phyloP scores from a whole-genome alignment of 129 eudicot genomes.

The Tanacetum coccineum region DNA sequence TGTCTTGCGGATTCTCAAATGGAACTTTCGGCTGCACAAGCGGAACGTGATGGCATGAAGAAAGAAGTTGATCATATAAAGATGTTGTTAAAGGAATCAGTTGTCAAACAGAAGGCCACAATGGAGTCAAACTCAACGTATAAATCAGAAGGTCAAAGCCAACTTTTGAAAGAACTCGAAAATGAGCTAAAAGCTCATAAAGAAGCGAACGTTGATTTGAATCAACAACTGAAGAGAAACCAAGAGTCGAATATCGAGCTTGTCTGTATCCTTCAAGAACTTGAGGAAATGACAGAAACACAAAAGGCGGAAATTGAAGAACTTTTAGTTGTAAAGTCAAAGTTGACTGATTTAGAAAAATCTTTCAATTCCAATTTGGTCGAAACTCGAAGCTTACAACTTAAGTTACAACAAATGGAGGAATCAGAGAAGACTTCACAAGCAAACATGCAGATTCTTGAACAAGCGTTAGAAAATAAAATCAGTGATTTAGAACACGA shows the following conservation, averaged over 20 bases:
- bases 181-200: slow-evolving; percentile 60
- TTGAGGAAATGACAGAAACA: slow-evolving; percentile 62
- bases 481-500: slow-evolving; percentile 44
- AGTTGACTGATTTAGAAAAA: slow-evolving; percentile 35
- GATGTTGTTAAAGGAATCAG: slow-evolving; percentile 36
- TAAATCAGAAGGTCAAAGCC: slow-evolving; percentile 36
- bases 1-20: slow-evolving; percentile 41
- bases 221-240: slow-evolving; percentile 51
- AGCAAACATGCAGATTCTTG: slow-evolving; percentile 47
- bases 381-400: slow-evolving; percentile 43
- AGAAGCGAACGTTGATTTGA: slow-evolving; percentile 41
- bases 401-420: slow-evolving; percentile 49
- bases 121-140: slow-evolving; percentile 31
- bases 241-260: slow-evolving; percentile 80
- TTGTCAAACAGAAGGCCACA: slow-evolving; percentile 27
- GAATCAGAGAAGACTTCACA: slow-evolving; percentile 65
- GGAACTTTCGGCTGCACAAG: slow-evolving; percentile 58
- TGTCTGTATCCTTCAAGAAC: slow-evolving; percentile 67
- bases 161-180: slow-evolving; percentile 55
- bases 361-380: slow-evolving; percentile 40
- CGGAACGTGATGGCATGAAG: slow-evolving; percentile 52
- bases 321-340: slow-evolving; percentile 36
- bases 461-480: slow-evolving; percentile 57
- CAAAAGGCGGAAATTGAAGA: slow-evolving; percentile 68
- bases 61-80: slow-evolving; percentile 54